Evolutionary conservation across 495 filamentous ascomycete genomes (phyloP), one percentile per base, ranked within the genome.

Genomic region (Aspergillus cristatus): DNA sequence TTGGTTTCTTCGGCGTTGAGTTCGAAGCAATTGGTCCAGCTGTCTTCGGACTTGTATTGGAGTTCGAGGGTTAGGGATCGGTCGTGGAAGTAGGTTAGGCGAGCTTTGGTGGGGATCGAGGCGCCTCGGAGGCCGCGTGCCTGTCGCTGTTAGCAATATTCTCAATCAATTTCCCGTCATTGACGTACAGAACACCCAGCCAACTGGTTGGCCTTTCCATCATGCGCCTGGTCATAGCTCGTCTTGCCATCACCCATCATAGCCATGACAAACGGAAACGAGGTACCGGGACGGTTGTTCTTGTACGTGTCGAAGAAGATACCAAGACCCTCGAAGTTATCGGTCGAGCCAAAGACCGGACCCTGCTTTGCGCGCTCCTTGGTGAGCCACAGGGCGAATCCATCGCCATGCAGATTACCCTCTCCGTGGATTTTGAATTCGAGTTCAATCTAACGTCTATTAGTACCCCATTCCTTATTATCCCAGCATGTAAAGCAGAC

Each of bases 301-400:
- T 99, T 99, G 70, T 99, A 99, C 32, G 93, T 99, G 57, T 99
- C 93, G 66, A 99, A 79, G 72, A 99, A 96, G 54, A 99, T 73
- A 28, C 91, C 93, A 11, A 99, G 74, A 10, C 93, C 93, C 52
- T 97, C 91, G 48, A 97, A 99, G 32, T 75, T 75, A 62, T 99
- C 93, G 12, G 71, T 72, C 24, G 72, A 78, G 12, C 93, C 93
- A 55, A 99, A 99, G 14, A 99, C 93, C 12, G 81, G 76, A 15
- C 93, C 93, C 22, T 63, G 60, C 36, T 75, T 72, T 14, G 78
- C 90, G 40, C 93, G 83, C 60, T 95, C 79, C 59, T 94, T 94
- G 43, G 90, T 97, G 55, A 99, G 71, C 93, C 93, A 99, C 69
- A 99, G 82, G 41, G 93, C 93, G 63, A 99, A 89, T 37, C 93